Conservation (phyloP, 768 basidiomycete genomes). For the Leccinum obscurum region DNA sequence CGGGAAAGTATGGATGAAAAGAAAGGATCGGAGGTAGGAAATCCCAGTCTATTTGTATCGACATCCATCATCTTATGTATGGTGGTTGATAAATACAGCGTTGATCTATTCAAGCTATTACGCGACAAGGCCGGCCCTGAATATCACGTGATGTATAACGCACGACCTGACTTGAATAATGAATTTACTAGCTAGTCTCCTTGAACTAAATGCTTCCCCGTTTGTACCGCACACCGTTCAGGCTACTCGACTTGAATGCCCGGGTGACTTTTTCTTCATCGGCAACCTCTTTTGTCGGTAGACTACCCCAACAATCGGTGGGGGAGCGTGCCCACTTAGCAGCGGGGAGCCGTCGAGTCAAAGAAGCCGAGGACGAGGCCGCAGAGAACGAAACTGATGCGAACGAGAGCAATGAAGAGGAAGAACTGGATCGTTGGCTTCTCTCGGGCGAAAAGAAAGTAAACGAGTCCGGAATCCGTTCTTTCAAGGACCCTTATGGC, state of each 20-base stretch:
- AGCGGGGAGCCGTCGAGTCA: neutral
- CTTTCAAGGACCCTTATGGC: slow-evolving; percentile 17
- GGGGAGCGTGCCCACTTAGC: slow-evolving; percentile 6
- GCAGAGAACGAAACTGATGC: slow-evolving; percentile 5
- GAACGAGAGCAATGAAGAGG: slow-evolving; percentile 14
- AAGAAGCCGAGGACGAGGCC: slow-evolving; percentile 5
- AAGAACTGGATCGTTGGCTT: slow-evolving; percentile 17
- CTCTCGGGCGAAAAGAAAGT: slow-evolving; percentile 13
- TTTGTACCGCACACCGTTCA: slow-evolving; percentile 18
- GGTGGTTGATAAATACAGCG: too few relatives aligned
- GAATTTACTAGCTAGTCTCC: slow-evolving; percentile 16
- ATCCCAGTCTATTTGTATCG: neutral
- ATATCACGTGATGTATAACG: slow-evolving; percentile 22
- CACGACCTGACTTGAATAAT: slow-evolving; percentile 2
- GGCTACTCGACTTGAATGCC: slow-evolving; percentile 6
- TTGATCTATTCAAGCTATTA: too few relatives aligned
- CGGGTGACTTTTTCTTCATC: slow-evolving; percentile 26
- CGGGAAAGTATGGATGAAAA: slow-evolving; percentile 48
- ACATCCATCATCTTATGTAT: too few relatives aligned
- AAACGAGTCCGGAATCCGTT: slow-evolving; percentile 20
- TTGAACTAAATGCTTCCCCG: slow-evolving; percentile 23
- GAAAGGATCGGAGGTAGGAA: neutral
- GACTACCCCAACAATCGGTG: slow-evolving; percentile 8
- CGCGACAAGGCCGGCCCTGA: slow-evolving; percentile 19
- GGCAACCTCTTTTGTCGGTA: slow-evolving; percentile 11